Percentiles rank a stretch among this genome's conserved stretches.
These are phyloP conservation scores for Solanum verrucosum DNA, from an alignment of 257 asterid species.

Conservation along the genomic window DNA sequence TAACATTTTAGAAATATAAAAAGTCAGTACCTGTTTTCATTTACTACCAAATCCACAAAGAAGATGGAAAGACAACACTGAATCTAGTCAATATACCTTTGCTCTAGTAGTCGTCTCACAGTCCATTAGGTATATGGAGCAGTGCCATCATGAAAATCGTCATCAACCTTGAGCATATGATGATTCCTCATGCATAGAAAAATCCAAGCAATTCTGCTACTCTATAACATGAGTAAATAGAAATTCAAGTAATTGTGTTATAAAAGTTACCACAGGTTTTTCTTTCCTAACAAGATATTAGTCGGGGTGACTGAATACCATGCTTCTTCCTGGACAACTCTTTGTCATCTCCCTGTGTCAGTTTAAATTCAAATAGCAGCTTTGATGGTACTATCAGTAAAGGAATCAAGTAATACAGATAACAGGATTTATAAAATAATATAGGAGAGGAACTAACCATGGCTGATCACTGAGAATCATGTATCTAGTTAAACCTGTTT, in stretches of 20 bases:
- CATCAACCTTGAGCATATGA: slow-evolving; percentile 74
- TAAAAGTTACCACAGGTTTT: neutral
- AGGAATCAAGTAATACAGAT: neutral
- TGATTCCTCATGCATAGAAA: slow-evolving; percentile 80
- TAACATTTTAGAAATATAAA: neutral
- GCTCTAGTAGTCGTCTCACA: slow-evolving; percentile 85
- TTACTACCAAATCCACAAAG: neutral
- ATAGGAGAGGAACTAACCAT: neutral
- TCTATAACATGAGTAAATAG: neutral
- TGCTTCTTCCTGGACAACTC: slow-evolving; percentile 58
- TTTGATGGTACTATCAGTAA: neutral
- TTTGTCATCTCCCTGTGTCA: slow-evolving; percentile 96
- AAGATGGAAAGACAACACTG: neutral
- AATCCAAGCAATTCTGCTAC: slow-evolving; percentile 10
- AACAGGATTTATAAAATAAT: neutral
- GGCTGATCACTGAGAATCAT: neutral
- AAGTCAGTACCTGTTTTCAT: neutral
- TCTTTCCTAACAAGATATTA: neutral
- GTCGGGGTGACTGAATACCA: neutral
- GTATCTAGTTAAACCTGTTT: slow-evolving; percentile 3
- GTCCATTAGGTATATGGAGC: slow-evolving; percentile 90
- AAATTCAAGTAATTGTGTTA: neutral
- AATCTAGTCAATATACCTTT: slow-evolving; percentile 34
- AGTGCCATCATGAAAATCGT: slow-evolving; percentile 88
- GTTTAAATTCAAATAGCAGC: slow-evolving; percentile 6